Conservation (phyloP, 805 yeast genomes). For the Metschnikowia drakensbergensis region DNA sequence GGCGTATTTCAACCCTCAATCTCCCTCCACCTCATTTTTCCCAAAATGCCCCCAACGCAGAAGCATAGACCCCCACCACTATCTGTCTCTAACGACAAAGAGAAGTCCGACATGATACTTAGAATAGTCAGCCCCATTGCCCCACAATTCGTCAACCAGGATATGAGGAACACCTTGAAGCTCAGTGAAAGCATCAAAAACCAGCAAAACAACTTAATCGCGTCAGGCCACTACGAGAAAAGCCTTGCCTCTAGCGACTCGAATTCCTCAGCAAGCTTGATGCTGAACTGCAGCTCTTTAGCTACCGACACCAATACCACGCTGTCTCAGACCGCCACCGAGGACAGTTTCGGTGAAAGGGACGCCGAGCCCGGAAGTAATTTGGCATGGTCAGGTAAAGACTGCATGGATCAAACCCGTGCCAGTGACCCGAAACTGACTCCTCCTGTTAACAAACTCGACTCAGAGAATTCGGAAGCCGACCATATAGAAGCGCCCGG, state of each 20-base stretch:
- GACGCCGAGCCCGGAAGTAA: neutral
- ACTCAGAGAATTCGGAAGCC: neutral
- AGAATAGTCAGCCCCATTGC: conserved; percentile 16
- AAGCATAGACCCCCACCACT: conserved; percentile 15
- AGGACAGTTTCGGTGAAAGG: neutral
- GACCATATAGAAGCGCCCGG: neutral
- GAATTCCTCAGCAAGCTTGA: neutral
- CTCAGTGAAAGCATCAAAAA: conserved; percentile 16
- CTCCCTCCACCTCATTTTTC: neutral
- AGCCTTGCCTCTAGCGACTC: neutral
- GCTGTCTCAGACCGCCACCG: neutral
- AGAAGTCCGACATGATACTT: conserved; percentile 13
- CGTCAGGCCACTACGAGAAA: conserved; percentile 10
- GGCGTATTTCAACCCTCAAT: neutral
- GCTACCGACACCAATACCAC: neutral
- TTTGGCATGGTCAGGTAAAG: neutral
- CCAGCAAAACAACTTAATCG: conserved; percentile 17
- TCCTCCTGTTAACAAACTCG: neutral
- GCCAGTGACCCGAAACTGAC: neutral
- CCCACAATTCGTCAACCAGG: conserved; percentile 14
- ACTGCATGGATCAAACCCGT: neutral
- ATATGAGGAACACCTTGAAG: conserved; percentile 16
- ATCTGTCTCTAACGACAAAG: conserved; percentile 10
- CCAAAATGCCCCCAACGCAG: conserved; percentile 11
- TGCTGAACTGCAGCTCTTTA: conserved; percentile 2